A percentile compares a stretch with the other conserved stretches of the same genome.
phyloP scores from a whole-genome alignment of 2,329 filamentous ascomycete species.

The Paraphoma chrysanthemicola region DNA sequence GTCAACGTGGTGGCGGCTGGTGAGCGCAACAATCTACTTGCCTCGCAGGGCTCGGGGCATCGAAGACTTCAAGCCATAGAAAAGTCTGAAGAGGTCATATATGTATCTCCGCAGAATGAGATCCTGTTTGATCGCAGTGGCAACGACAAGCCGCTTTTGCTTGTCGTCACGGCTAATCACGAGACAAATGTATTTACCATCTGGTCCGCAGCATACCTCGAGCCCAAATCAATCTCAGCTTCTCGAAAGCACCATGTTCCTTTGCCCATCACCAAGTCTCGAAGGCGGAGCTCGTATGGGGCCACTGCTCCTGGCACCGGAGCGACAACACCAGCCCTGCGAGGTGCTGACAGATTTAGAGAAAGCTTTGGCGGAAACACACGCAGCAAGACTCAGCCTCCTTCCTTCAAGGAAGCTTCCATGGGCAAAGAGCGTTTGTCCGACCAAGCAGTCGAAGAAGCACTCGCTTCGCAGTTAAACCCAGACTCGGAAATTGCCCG shows the following conservation, averaged over 20 bases:
- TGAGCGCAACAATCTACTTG: conserved; percentile 37
- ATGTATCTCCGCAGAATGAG: conserved; percentile 74
- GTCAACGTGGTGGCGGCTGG: conserved; percentile 55
- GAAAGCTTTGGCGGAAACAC: conserved; percentile 74
- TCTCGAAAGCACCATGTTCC: conserved; percentile 51
- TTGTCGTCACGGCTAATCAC: conserved; percentile 82
- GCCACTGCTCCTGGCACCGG: conserved; percentile 70
- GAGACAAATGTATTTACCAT: conserved; percentile 80
- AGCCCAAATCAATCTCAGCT: conserved; percentile 64
- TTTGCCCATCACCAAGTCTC: conserved; percentile 56
- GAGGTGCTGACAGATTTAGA: conserved; percentile 68
- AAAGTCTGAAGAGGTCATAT: conserved; percentile 80
- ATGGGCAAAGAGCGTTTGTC: conserved; percentile 41
- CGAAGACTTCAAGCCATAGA: conserved; percentile 68
- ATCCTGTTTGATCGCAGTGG: conserved; percentile 56
- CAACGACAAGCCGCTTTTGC: conserved; percentile 60
- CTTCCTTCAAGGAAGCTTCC: conserved; percentile 47
- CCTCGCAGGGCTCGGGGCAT: conserved; percentile 39
- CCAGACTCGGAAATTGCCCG: conserved; percentile 58
- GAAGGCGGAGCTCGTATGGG: conserved; percentile 67
- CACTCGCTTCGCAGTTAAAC: conserved; percentile 58
- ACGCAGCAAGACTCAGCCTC: conserved; percentile 52
- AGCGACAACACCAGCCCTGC: conserved; percentile 73
- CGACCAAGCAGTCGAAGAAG: conserved; percentile 53
- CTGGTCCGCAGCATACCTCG: conserved; percentile 82